Evolutionary conservation across 805 yeast species (phyloP), one percentile per base, ranked within the genome.

Genomic region (Candida sphagnicola): DNA sequence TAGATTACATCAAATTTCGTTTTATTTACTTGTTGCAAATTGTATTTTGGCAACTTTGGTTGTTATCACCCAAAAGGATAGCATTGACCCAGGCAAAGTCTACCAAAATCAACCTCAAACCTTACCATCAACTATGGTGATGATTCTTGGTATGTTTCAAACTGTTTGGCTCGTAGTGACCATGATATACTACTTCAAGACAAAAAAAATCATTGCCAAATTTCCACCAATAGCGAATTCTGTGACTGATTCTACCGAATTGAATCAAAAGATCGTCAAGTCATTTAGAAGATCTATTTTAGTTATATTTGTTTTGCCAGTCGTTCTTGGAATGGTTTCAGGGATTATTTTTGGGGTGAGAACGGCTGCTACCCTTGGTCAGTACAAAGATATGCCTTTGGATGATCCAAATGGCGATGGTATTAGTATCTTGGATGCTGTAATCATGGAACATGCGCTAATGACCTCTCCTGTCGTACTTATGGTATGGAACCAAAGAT

Each of bases 201-300:
- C 68, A n/a, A 50, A 49, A 33, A 57, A 51, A 40, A 38, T 47
- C 21, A 50, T 62, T 15, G 42, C 47, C 4, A 46, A 50, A 28
- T 61, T 59, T 44, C 62, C 67, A 4, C 65, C 67, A 8, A 46
- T 49, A 24, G 16, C 47, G 3, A 18, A 44, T 5, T 36, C 30
- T 14, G 43, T 40, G 12, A 51, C 39, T 18, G 36, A 47, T 24
- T 38, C 47, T 17, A 43, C 42, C 4, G 52, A 45, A 17, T 36
- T 38, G 25, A 54, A 56, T 30, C 47, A 45, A 8, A 39, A 41
- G 18, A 42, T 59, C 8, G 34, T 40, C 11, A 38, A 37, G 11
- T 49, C 65, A 3, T 62, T 59, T 41, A 49, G 53, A 35, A 39
- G 44, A 19, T 59, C 66, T n/a, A 42, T 60, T 10, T 37, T 43